Conservation (phyloP, 768 basidiomycete species). For the Mycena indigotica region DNA sequence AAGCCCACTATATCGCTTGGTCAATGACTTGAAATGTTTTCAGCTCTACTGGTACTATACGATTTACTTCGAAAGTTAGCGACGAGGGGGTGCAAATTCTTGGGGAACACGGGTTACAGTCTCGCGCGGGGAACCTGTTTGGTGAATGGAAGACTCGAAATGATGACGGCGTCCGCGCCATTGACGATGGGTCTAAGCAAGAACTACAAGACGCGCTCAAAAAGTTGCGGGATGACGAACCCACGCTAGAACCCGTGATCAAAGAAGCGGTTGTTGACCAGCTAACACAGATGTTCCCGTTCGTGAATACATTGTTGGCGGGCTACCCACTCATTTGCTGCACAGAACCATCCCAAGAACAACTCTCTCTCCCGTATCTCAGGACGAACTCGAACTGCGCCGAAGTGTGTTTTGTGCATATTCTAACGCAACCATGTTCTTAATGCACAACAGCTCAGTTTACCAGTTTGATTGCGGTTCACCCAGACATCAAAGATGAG, state of each 20-base stretch:
- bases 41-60: constrained; percentile 28
- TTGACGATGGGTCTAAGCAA: neutral
- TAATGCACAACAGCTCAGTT: constrained; percentile 4
- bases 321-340: neutral
- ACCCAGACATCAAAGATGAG: constrained; percentile 15
- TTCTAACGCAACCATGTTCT: neutral
- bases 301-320: neutral
- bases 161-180: neutral
- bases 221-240: constrained; percentile 7
- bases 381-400: constrained; percentile 6
- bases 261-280: constrained; percentile 29
- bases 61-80: constrained; percentile 25
- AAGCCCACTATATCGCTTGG: neutral
- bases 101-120: constrained; percentile 29
- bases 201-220: constrained; percentile 12
- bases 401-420: constrained; percentile 7
- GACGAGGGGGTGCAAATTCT: constrained; percentile 31
- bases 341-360: constrained; percentile 7
- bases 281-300: constrained; percentile 18
- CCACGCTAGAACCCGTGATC: constrained; percentile 20
- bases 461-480: neutral
- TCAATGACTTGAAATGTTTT: neutral
- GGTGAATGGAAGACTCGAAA: constrained; percentile 27
- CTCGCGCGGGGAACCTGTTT: constrained; percentile 28
- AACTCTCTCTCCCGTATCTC: constrained; percentile 11